Conservation (phyloP, 2,329 filamentous ascomycete genomes). For the Alternaria metachromatica region DNA sequence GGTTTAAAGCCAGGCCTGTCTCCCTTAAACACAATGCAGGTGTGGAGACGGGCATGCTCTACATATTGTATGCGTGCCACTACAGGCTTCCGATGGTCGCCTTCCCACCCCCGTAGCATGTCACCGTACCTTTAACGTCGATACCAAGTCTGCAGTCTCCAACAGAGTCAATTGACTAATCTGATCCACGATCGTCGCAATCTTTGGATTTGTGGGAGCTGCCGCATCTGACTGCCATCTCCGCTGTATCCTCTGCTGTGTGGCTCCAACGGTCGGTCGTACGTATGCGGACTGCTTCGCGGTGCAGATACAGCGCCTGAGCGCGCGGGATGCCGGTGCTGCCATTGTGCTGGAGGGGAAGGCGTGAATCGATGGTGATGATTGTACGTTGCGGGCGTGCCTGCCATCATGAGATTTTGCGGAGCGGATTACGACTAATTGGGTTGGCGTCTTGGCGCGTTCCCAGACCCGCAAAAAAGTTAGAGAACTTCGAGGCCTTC, state of each 20-base stretch:
- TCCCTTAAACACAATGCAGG: neutral
- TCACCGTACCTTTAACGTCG: conserved; percentile 82
- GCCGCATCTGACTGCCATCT: conserved; percentile 85
- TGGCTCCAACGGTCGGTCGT: conserved; percentile 42
- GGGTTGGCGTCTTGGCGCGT: conserved; percentile 35
- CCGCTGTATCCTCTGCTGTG: conserved; percentile 58
- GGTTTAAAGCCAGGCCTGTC: neutral
- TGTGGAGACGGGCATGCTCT: neutral
- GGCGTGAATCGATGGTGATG: conserved; percentile 24
- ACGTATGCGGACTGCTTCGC: conserved; percentile 31
- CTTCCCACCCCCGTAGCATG: neutral
- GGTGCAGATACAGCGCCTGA: conserved; percentile 53
- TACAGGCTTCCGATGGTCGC: neutral
- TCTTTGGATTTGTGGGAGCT: conserved; percentile 79
- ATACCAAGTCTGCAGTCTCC: conserved; percentile 95
- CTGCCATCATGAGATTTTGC: conserved; percentile 37
- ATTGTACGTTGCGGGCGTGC: conserved; percentile 25
- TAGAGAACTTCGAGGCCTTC: conserved; percentile 23
- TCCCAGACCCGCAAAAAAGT: conserved; percentile 34
- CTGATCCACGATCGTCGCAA: conserved; percentile 92
- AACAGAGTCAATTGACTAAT: conserved; percentile 97
- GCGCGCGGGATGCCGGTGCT: conserved; percentile 52
- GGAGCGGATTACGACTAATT: conserved; percentile 28
- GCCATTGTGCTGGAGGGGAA: conserved; percentile 49
- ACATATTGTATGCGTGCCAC: neutral